Base-by-base conservation (phyloP, 768 basidiomycete species). In the Boletus rubescentipes region DNA sequence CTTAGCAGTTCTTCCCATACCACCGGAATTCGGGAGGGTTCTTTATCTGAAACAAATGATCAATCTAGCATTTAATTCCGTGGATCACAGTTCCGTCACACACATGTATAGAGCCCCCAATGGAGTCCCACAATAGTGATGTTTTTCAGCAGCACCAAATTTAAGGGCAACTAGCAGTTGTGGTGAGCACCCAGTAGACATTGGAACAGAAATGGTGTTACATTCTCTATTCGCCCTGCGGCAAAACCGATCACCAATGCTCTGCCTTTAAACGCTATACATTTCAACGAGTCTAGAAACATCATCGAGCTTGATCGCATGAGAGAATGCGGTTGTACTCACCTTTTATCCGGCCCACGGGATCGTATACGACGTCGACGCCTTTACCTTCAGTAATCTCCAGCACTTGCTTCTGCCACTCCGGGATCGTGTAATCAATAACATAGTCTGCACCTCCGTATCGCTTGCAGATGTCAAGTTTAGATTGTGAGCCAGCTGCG, bases 241-340 rank as follows among this genome's bases (percentile, higher is more conserved):
- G 53, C 63, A 49, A 62, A 98, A 7, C 96, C 97, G 47, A 99
- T 86, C n/a, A 98, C 89, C 11, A 99, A 63, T 1, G 89, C 86
- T 14, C 96, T 82, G 1, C 95, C 93, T 68, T 95, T 94, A 86
- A 95, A 98, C 1, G 89, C 90, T 52, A 94, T 91, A 67, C 93
- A 96, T 67, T 95, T 98, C 52, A 98, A 67, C 43, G 81, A 87
- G 67, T 92, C 93, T 91, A 41, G 12, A 51, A 44, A 45, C 32
- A 16, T 29, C 2, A 38, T 51, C 35, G 55, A 30, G 31, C n/a
- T 2, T 52, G 35, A 11, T 48, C 21, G 47, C 20, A 4, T 11
- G 5, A 36, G 36, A 46, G 11, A 31, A 26, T 23, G n/a, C 2
- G 7, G 16, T 1, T 10, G 18, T 15, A 62, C 71, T 43, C 62